Evolutionary conservation across 148 eudicot species (phyloP).

Genomic region (Amaranthus palmeri): DNA sequence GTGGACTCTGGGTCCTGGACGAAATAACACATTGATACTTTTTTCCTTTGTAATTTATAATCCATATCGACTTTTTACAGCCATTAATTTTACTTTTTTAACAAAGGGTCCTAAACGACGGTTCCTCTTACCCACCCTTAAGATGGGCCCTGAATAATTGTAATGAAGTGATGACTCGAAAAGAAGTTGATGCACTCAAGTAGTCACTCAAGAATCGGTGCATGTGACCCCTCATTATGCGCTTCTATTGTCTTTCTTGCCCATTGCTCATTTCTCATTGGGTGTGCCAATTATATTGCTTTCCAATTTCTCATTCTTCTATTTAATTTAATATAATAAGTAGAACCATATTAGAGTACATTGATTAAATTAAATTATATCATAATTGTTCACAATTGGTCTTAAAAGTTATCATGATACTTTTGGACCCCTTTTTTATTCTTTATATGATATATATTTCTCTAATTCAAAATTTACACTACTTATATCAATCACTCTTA

Average conservation of each 20-base stretch:
- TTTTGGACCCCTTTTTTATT: not conserved
- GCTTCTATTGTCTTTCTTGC: constrained; percentile 23
- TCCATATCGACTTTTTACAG: no score
- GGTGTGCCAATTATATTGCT: not conserved
- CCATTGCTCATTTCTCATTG: not conserved
- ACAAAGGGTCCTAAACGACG: no score
- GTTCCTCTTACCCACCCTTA: no score
- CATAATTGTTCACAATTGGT: constrained; percentile 1
- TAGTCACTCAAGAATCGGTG: constrained; percentile 16
- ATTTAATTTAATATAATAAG: not conserved
- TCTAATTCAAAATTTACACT: not conserved
- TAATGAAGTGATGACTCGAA: not conserved
- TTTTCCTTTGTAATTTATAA: not conserved
- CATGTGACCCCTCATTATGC: constrained; percentile 26
- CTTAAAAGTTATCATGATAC: not conserved
- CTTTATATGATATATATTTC: not conserved
- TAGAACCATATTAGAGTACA: not conserved
- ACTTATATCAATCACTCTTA: not conserved
- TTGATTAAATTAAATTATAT: not conserved
- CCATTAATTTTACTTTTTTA: no score
- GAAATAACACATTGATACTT: no score
- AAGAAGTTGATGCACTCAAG: constrained; percentile 12
- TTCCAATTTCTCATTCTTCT: not conserved
- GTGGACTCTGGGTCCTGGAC: no score
- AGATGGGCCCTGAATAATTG: not conserved